Evolutionary conservation across 2,329 filamentous ascomycete species (phyloP), one percentile per base, ranked within the genome.

Genomic region (Acephala macrosclerotiorum): DNA sequence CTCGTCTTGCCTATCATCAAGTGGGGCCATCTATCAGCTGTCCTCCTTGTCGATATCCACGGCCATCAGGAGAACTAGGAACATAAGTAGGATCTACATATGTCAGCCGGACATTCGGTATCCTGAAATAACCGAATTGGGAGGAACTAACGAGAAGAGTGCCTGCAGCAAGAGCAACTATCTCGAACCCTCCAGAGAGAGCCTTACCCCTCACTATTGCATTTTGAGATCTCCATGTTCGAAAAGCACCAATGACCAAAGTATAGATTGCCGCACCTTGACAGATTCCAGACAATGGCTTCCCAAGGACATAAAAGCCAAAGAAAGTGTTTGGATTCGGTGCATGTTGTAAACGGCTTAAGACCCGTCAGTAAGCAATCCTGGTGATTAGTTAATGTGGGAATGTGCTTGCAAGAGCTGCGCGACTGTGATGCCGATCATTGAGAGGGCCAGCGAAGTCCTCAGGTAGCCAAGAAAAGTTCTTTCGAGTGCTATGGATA

Each of bases 391-490:
- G 60, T 66, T 64, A 59, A 65, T 58, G 60, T 58, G 33, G 40
- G 58, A 61, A n/a, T 47, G 26, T 63, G 47, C 68, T 71, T 70
- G 67, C 74, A 91, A 92, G 8, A 93, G 83, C 73, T 93, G 91
- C 0, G 89, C 87, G 33, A 90, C 83, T 2, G 87, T 72, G 2
- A 90, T 85, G 20, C 90, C 89, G 22, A 88, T 79, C 79, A 92
- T 89, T 16, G 89, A 88, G 45, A 93, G 81, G n/a, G 85, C 83
- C 42, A 91, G 78, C 0, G 89, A 91, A 1, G 90, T 93, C 22
- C 91, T 86, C 35, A 93, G 82, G 76, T 93, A 93, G 35, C 85
- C 89, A 20, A 94, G 85, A 74, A 90, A 94, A 20, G 91, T 94
- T 64, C 91, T 83, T 77, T 94, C 90, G 62, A 93, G 84, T 42